Evolutionary conservation across 2,329 filamentous ascomycete genomes (phyloP).

Genomic region (Mycosphaerella arachidis): DNA sequence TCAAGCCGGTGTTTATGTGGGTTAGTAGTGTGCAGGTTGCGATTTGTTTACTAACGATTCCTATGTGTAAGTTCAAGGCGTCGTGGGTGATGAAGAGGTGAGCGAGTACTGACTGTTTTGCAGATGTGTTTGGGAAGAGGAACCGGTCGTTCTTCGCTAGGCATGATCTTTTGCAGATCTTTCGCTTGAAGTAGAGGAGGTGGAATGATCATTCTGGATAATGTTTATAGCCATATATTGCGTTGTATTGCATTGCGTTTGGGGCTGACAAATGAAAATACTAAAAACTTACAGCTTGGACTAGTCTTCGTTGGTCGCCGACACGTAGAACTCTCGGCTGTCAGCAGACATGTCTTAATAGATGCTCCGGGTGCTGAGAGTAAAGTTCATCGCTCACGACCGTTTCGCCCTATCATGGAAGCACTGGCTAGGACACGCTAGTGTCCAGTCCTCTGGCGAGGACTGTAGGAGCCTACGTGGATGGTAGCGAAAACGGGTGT

Average conservation of each 20-base stretch:
- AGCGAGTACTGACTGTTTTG: background rate
- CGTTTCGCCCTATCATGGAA: no score
- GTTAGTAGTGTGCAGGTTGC: slow-evolving; percentile 73
- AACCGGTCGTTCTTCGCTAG: slow-evolving; percentile 70
- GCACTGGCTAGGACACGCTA: no score
- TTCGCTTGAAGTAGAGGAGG: background rate
- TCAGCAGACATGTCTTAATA: no score
- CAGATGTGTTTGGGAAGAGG: slow-evolving; percentile 74
- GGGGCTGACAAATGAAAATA: no score
- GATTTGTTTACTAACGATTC: slow-evolving; percentile 69
- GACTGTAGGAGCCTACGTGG: no score
- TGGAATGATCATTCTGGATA: background rate
- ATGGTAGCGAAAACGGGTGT: no score
- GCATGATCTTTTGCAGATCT: slow-evolving; percentile 59
- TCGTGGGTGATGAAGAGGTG: background rate
- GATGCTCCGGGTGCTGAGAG: no score
- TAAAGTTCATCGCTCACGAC: no score
- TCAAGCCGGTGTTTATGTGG: slow-evolving; percentile 64
- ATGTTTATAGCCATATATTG: background rate
- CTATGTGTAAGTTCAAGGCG: slow-evolving; percentile 62
- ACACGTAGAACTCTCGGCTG: no score
- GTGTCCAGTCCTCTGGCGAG: no score
- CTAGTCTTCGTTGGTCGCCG: no score
- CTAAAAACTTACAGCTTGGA: no score
- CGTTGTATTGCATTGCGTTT: background rate